Conservation (phyloP, 2,329 filamentous ascomycete genomes). For the Exophiala sideris region DNA sequence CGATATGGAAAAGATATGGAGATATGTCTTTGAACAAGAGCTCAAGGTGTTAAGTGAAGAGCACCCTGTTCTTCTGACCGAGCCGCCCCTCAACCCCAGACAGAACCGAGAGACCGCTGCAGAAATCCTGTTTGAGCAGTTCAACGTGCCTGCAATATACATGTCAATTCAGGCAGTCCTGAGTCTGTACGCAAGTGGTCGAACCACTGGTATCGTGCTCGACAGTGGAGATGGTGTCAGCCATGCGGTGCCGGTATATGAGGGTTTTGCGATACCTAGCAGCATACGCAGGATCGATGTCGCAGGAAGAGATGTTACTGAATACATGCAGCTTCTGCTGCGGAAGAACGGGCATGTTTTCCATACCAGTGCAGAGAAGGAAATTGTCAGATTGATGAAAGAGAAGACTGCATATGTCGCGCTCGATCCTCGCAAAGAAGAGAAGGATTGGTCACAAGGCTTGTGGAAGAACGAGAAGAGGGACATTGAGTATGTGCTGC, state of each 20-base stretch:
- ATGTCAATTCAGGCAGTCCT: slow-evolving; percentile 96
- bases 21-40: slow-evolving; percentile 93
- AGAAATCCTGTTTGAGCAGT: slow-evolving; percentile 97
- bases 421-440: slow-evolving; percentile 83
- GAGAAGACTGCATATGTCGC: slow-evolving; percentile 92
- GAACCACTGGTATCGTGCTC: slow-evolving; percentile 92
- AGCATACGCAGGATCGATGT: slow-evolving; percentile 95
- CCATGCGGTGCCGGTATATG: slow-evolving; percentile 94
- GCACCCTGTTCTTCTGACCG: slow-evolving; percentile 94
- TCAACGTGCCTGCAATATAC: slow-evolving; percentile 95
- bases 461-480: slow-evolving; percentile 71
- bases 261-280: slow-evolving; percentile 94
- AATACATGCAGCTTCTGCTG: slow-evolving; percentile 85
- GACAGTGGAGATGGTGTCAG: slow-evolving; percentile 96
- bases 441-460: slow-evolving; percentile 82
- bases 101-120: slow-evolving; percentile 94
- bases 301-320: slow-evolving; percentile 91
- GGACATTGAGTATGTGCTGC: slow-evolving; percentile 80
- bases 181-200: slow-evolving; percentile 90
- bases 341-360: slow-evolving; percentile 92
- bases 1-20: slow-evolving; percentile 99
- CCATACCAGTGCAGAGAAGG: slow-evolving; percentile 97
- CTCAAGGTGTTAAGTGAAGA: slow-evolving; percentile 97
- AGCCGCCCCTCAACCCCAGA: slow-evolving; percentile 91
- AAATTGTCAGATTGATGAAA: slow-evolving; percentile 96